Evolutionary conservation across 495 filamentous ascomycete species (phyloP), one percentile per base, ranked within the genome.

Genomic region (Daldinia caldariorum): DNA sequence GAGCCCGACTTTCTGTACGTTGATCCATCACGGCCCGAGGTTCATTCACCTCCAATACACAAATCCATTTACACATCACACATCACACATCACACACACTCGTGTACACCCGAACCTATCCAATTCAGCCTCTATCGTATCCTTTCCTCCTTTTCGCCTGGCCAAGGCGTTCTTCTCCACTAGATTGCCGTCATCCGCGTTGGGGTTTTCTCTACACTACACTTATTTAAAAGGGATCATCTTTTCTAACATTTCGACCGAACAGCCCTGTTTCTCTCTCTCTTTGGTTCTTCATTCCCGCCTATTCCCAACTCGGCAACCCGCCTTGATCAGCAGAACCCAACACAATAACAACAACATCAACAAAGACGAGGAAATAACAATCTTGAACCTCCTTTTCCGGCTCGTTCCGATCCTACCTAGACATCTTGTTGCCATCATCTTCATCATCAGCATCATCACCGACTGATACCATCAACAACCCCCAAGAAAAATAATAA

Each of bases 221-320:
- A 26, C 26, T 69, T 54, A 65, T 62, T 66, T 72, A 66, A 73
- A 66, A 65, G 56, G 65, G 70, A 61, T 63, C 62, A 16, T 43
- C 66, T 61, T 65, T 67, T 73, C 20, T 69, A 37, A 58, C 57
- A 32, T 37, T 37, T 14, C 3, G 32, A 56, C 50, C 32, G 7
- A 35, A n/a, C 16, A 56, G 29, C 20, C 62, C 57, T 35, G 5
- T 49, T 22, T 62, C 63, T 76, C 16, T 29, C n/a, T 5, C 47
- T 67, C 67, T 66, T 72, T 70, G 71, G 65, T 75, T 59, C 53
- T 59, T 14, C 12, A 37, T 51, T 56, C 67, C 63, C 67, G 54
- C 54, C 58, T 53, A 61, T 78, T 74, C 75, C 67, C 59, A 60
- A 70, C 68, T 76, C 73, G 71, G 71, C 67, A 73, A 55, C 51